These are phyloP conservation scores for Darksidea phi DNA, from an alignment of 495 filamentous ascomycete genomes.

Conservation along the genomic window DNA sequence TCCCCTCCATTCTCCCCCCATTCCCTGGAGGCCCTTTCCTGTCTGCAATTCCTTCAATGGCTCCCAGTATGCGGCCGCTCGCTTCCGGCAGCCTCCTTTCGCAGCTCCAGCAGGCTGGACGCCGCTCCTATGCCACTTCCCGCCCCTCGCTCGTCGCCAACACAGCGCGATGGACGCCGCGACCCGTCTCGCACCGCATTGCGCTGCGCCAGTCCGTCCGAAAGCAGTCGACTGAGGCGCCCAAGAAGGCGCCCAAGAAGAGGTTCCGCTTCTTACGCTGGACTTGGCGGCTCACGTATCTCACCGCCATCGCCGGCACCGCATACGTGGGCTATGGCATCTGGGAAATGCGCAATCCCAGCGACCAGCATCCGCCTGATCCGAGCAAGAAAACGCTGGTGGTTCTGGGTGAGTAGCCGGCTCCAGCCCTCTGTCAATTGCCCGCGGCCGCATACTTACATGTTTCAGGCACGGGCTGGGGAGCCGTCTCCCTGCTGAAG, in stretches of 20 bases:
- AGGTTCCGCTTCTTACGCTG: slow-evolving; percentile 54
- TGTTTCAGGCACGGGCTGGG: slow-evolving; percentile 84
- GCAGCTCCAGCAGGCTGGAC: slow-evolving; percentile 32
- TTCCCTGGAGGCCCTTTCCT: neutral
- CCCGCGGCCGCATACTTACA: slow-evolving; percentile 2
- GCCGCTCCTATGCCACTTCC: slow-evolving; percentile 29
- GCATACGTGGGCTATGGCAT: slow-evolving; percentile 76
- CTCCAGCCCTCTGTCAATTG: neutral
- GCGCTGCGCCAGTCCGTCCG: slow-evolving; percentile 34
- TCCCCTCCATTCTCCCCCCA: neutral
- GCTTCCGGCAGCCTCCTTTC: slow-evolving; percentile 13
- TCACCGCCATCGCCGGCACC: slow-evolving; percentile 64
- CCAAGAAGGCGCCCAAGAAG: slow-evolving; percentile 37
- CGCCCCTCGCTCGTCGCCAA: slow-evolving; percentile 27
- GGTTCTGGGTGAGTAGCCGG: slow-evolving; percentile 70
- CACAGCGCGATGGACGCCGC: slow-evolving; percentile 33
- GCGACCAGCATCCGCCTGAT: slow-evolving; percentile 76
- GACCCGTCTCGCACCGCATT: slow-evolving; percentile 27
- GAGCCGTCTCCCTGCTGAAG: slow-evolving; percentile 93
- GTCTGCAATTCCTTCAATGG: slow-evolving; percentile 21
- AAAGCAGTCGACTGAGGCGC: slow-evolving; percentile 25
- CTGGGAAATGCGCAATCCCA: slow-evolving; percentile 75
- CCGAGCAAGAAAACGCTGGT: slow-evolving; percentile 95
- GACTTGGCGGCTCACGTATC: slow-evolving; percentile 74
- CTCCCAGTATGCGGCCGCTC: slow-evolving; percentile 31